phyloP scores from a whole-genome alignment of 192 early-diverging fungal species.

The Backusella tarrabulga region DNA sequence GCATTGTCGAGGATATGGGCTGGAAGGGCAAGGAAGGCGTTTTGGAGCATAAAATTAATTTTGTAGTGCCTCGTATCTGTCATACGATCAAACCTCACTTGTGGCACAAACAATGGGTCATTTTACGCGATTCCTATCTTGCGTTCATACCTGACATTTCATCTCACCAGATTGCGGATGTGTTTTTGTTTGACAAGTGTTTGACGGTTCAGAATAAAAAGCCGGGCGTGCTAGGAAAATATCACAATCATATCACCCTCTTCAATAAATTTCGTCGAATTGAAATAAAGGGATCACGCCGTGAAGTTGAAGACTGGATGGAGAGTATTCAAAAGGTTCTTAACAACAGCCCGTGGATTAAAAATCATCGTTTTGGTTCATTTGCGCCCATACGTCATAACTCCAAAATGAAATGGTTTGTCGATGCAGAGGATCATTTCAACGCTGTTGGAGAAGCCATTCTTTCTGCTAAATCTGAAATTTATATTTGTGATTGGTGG shows the following conservation, averaged over 20 bases:
- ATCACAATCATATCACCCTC: conserved; percentile 49
- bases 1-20: conserved; percentile 78
- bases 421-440: conserved; percentile 74
- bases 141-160: conserved; percentile 40
- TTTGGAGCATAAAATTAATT: conserved; percentile 64
- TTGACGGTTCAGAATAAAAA: conserved; percentile 34
- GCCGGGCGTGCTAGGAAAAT: conserved; percentile 40
- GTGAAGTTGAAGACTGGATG: conserved; percentile 62
- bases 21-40: conserved; percentile 86
- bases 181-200: conserved; percentile 49
- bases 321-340: conserved; percentile 57
- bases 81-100: conserved; percentile 12
- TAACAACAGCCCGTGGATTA: conserved; percentile 58
- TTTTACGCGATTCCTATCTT: conserved; percentile 65
- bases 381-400: conserved; percentile 71
- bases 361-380: conserved; percentile 61
- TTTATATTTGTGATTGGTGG: conserved; percentile 84
- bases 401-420: conserved; percentile 66
- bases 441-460: conserved; percentile 68
- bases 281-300: conserved; percentile 63
- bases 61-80: conserved; percentile 31
- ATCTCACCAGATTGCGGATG: conserved; percentile 37
- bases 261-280: conserved; percentile 59
- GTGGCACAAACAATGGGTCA: conserved; percentile 71
- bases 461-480: conserved; percentile 62